Evolutionary conservation across 1,284 basidiomycete species (phyloP).

Genomic region (Microbotryum violaceum): DNA sequence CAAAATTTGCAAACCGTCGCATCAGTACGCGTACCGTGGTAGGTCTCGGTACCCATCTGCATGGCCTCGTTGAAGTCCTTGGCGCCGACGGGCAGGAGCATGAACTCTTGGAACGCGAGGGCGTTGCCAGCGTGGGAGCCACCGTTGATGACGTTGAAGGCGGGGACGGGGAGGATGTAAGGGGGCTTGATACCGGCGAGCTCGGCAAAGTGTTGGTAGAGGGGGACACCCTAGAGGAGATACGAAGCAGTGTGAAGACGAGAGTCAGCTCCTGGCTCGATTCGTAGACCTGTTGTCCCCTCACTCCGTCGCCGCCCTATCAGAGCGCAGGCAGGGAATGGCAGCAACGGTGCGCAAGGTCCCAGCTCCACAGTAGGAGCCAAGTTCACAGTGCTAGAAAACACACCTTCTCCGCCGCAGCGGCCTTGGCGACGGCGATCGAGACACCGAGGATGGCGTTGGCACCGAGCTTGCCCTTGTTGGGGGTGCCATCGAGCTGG

Average conservation of each 20-base stretch:
- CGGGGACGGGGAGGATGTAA: constrained; percentile 81
- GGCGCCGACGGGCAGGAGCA: constrained; percentile 95
- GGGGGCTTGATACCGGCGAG: constrained; percentile 90
- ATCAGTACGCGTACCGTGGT: constrained; percentile 57
- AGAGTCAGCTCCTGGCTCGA: neutral
- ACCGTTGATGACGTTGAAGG: constrained; percentile 99
- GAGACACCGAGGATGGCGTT: constrained; percentile 99
- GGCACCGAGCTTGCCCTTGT: constrained; percentile 99
- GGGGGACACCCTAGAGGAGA: constrained; percentile 59
- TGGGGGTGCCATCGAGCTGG: constrained; percentile 93
- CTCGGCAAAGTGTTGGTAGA: constrained; percentile 93
- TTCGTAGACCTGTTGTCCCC: neutral
- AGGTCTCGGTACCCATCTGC: constrained; percentile 97
- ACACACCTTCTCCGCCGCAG: constrained; percentile 68
- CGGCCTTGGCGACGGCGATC: constrained; percentile 91
- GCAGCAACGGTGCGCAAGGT: neutral
- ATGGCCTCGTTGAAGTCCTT: constrained; percentile 88
- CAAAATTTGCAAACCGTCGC: no score
- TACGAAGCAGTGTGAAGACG: no score
- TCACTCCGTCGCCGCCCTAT: neutral
- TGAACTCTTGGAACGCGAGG: constrained; percentile 99
- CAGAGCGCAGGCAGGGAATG: no score
- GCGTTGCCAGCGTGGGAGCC: constrained; percentile 99
- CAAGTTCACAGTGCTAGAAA: neutral
- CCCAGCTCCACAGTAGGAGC: no score